Evolutionary conservation across 139 green algal genomes (phyloP).

Genomic region (Chlorella sp.): DNA sequence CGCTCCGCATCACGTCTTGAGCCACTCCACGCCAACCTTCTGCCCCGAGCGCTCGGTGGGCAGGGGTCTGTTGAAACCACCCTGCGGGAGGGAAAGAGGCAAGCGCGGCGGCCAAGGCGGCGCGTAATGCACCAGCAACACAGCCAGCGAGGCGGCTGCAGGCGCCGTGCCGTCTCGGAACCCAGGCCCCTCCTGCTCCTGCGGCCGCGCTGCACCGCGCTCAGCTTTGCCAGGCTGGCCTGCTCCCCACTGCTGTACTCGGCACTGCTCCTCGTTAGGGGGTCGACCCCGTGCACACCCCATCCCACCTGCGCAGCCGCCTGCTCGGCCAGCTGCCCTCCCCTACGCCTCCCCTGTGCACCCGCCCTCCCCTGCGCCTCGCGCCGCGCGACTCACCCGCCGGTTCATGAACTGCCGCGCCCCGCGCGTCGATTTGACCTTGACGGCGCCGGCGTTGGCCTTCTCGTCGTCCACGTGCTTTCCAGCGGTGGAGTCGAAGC

Average conservation of each 20-base stretch:
- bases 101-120: not conserved
- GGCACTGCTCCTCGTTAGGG: no score
- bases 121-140: not conserved
- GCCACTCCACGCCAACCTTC: conserved; percentile 68
- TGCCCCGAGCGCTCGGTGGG: conserved; percentile 73
- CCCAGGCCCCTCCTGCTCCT: not conserved
- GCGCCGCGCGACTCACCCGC: conserved; percentile 23
- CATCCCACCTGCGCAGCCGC: not conserved
- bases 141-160: conserved; percentile 76
- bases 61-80: conserved; percentile 90
- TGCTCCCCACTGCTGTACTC: no score
- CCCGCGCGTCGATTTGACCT: conserved; percentile 70
- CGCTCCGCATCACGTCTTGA: not conserved
- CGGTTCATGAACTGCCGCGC: conserved; percentile 96
- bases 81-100: conserved; percentile 31
- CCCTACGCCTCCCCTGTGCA: no score
- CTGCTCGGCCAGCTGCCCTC: not conserved
- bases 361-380: not conserved
- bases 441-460: conserved; percentile 67
- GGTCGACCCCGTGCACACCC: not conserved
- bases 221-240: no score
- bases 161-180: conserved; percentile 47
- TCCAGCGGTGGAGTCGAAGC: conserved; percentile 81
- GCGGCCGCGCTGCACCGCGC: not conserved
- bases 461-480: conserved; percentile 77